Percentiles rank a stretch among this genome's conserved stretches.
Conservation (phyloP, 2,329 filamentous ascomycete genomes). For the Lachnellula hyalina region DNA sequence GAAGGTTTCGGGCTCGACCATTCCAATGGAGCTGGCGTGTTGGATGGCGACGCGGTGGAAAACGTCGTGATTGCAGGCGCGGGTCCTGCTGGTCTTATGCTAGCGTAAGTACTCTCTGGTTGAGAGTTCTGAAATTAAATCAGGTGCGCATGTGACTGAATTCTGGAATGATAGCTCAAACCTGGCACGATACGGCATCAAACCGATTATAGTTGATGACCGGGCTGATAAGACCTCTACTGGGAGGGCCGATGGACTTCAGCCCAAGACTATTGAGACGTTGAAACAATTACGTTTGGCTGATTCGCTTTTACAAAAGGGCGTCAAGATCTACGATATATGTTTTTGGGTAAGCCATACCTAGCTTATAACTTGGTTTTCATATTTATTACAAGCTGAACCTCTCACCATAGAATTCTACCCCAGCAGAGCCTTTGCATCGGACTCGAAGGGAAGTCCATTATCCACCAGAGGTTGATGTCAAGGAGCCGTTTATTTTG, state of each 20-base stretch:
- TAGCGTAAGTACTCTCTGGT: conserved; percentile 19
- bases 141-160: not conserved
- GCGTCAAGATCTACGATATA: conserved; percentile 53
- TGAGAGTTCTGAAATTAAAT: not conserved
- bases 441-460: conserved; percentile 34
- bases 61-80: conserved; percentile 35
- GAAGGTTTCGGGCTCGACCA: conserved; percentile 15
- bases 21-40: not conserved
- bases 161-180: conserved; percentile 37
- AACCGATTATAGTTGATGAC: conserved; percentile 62
- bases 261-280: conserved; percentile 57
- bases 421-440: conserved; percentile 10
- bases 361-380: conserved; percentile 34
- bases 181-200: conserved; percentile 61
- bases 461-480: conserved; percentile 26
- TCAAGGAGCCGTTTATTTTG: conserved; percentile 33
- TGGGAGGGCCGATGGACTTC: conserved; percentile 60
- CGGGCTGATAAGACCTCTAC: conserved; percentile 55
- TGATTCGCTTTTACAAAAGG: conserved; percentile 48
- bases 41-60: conserved; percentile 1
- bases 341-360: conserved; percentile 54
- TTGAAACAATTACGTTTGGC: conserved; percentile 55
- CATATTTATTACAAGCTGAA: conserved; percentile 22
- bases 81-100: conserved; percentile 40
- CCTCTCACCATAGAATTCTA: conserved; percentile 31